Conservation (phyloP, 2,329 filamentous ascomycete species). For the Metarhizium guizhouense region DNA sequence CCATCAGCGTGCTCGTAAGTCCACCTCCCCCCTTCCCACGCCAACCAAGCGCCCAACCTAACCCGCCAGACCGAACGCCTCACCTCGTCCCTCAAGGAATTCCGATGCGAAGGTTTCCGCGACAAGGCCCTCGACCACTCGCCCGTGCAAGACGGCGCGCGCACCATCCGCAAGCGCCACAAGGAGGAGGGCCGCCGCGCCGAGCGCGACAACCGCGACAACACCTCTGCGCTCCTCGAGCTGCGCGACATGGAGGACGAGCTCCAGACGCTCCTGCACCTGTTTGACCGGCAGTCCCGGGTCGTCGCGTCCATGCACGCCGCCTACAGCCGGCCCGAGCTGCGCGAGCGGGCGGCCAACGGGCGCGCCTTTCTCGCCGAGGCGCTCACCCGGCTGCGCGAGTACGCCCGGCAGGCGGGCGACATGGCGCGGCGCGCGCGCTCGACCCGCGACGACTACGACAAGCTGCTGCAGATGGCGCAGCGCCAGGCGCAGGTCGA, state of each 20-base stretch:
- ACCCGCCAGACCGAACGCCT: slow-evolving; percentile 47
- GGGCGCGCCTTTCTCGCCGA: slow-evolving; percentile 44
- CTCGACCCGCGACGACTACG: slow-evolving; percentile 51
- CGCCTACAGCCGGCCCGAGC: slow-evolving; percentile 31
- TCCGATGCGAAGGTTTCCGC: slow-evolving; percentile 48
- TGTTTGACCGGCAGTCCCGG: slow-evolving; percentile 48
- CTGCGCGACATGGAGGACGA: slow-evolving; percentile 58
- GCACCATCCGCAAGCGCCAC: slow-evolving; percentile 28
- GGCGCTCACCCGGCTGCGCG: slow-evolving; percentile 41
- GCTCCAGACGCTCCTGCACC: slow-evolving; percentile 43
- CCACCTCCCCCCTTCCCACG: not conserved
- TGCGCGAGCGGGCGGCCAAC: slow-evolving; percentile 31
- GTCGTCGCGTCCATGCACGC: slow-evolving; percentile 39
- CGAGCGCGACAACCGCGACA: slow-evolving; percentile 51
- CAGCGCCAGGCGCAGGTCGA: slow-evolving; percentile 59
- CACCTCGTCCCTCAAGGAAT: slow-evolving; percentile 52
- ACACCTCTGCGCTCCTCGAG: slow-evolving; percentile 53
- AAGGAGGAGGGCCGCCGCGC: slow-evolving; percentile 32
- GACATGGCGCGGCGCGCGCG: slow-evolving; percentile 53
- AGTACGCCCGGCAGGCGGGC: slow-evolving; percentile 42
- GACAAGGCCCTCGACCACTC: slow-evolving; percentile 32
- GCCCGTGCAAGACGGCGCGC: slow-evolving; percentile 30
- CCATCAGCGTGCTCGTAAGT: slow-evolving; percentile 51
- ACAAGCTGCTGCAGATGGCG: slow-evolving; percentile 58
- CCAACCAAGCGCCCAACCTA: not conserved